Evolutionary conservation across 2,329 filamentous ascomycete species (phyloP), one percentile per base, ranked within the genome.

Genomic region (Zymoseptoria brevis): DNA sequence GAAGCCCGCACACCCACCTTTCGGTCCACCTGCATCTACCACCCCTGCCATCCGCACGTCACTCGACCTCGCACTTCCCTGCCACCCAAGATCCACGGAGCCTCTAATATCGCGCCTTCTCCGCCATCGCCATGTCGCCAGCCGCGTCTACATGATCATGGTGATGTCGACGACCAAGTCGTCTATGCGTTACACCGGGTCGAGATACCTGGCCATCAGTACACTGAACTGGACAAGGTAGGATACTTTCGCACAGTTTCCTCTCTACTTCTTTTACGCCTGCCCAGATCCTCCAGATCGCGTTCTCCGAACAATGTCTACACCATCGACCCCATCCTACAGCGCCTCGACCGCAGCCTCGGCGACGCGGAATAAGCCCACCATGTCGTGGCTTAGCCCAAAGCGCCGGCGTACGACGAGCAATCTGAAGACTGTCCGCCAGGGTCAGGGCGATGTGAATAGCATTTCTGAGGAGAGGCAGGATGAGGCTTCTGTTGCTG

Each of bases 331-430:
- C 16, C 35, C 35, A 45, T 45, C 35, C 13, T 16, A 45, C 35
- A 45, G 35, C 35, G 35, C 35, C 2, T 4, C 16, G 4, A 45
- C 35, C 35, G 35, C 35, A 13, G 35, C 35, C 4, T 45, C 35
- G 5, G 35, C 35, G 7, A 45, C 35, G 16, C 35, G 35, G 35
- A 45, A 45, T n/a, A 16, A 24, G 13, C 35, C 35, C 35, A 60
- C 58, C 57, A 64, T 66, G 62, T 64, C 64, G 35, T 69, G 65
- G 63, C 64, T 69, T 30, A 63, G 57, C 19, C 67, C 67, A 19
- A 68, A 68, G 57, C 62, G 67, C 11, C 57, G 67, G 50, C 61
- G 61, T 49, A 69, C 67, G 2, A 69, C 66, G 3, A 63, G 62
- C 2, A 68, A 65, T 49, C 52, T 69, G 22, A 65, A 67, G 53